These are phyloP conservation scores for Sporobolomyces phaffii DNA, from an alignment of 768 basidiomycete species.

Conservation along the genomic window DNA sequence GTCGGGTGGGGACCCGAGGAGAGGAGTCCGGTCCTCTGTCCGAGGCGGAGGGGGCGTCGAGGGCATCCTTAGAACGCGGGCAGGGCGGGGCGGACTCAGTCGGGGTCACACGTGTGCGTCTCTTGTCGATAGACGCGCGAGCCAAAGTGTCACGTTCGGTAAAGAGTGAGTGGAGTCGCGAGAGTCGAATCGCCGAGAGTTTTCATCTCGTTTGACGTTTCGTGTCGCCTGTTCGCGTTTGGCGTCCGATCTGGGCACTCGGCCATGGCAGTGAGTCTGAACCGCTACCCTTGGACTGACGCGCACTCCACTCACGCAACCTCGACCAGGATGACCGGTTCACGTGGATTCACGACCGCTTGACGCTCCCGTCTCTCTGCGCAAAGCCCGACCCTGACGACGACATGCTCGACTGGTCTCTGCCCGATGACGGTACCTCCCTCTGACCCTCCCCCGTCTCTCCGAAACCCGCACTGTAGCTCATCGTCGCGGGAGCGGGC, in stretches of 20 bases:
- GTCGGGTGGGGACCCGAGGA: not conserved
- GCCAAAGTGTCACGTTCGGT: no score
- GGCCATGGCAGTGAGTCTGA: slow-evolving; percentile 5
- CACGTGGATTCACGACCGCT: slow-evolving; percentile 3
- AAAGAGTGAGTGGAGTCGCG: no score
- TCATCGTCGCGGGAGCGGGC: no score
- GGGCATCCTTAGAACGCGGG: not conserved
- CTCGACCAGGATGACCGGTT: slow-evolving; percentile 35
- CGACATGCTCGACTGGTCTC: slow-evolving; percentile 1
- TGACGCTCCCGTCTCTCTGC: not conserved
- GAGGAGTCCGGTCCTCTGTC: slow-evolving; percentile 1
- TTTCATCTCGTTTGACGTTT: not conserved
- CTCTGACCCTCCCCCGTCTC: not conserved
- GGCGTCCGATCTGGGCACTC: no score
- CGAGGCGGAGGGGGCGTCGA: not conserved
- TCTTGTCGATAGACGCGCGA: no score
- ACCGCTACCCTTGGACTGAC: not conserved
- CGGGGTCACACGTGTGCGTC: no score
- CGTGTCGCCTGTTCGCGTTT: not conserved
- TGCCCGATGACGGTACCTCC: slow-evolving; percentile 22
- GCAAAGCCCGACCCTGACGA: slow-evolving; percentile 15
- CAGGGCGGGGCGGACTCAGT: not conserved
- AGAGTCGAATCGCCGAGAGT: no score
- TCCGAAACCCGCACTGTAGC: not conserved
- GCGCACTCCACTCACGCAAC: not conserved